Base-by-base conservation (phyloP, 2,329 filamentous ascomycete genomes). In the Colletotrichum sidae region DNA sequence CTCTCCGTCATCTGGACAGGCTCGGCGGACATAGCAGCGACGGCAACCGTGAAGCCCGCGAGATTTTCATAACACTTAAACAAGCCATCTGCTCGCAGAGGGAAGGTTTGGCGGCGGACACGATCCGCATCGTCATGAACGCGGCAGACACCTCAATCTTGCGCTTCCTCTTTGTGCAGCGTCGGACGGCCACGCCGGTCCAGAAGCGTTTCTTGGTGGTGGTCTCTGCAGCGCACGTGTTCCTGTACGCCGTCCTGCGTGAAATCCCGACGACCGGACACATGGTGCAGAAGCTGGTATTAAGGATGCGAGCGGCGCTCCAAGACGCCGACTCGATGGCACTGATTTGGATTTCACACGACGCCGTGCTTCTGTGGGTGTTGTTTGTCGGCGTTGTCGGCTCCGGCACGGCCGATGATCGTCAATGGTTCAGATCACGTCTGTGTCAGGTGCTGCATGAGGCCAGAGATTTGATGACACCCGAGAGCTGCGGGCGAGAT, bases 71-170 rank as follows among this genome's bases (percentile, higher is more conserved):
- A 15, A 55, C 54, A 12, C 62, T 69, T 17, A 46, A 66, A 44
- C 65, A 67, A 42, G 58, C 66, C 25, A 55, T 69, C 6, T 47
- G 38, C 39, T 56, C 68, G 10, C 61, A 60, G 44, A 51, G 50
- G 4, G 55, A 25, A 50, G 34, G 33, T 11, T 46, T 69, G 33
- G 34, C 57, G n/a, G 68, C 62, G 34, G 68, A 68, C 59, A 45
- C 46, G 33, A 67, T 69, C 42, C 54, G 68, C 12, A 68, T 69
- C 44, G 44, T 69, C 38, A 69, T 69, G 68, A 66, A 65, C 52
- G 63, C 66, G 25, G 68, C 66, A 6, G 68, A 69, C 49, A 60
- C 49, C 51, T 39, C 55, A n/a, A 69, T 69, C 34, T 59, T 69
- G 57, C 55, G 55, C 39, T 69, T 60, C 25, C 49, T 69, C 4